Evolutionary conservation across 768 basidiomycete genomes (phyloP).

Genomic region (Neoboletus subvelutipes): DNA sequence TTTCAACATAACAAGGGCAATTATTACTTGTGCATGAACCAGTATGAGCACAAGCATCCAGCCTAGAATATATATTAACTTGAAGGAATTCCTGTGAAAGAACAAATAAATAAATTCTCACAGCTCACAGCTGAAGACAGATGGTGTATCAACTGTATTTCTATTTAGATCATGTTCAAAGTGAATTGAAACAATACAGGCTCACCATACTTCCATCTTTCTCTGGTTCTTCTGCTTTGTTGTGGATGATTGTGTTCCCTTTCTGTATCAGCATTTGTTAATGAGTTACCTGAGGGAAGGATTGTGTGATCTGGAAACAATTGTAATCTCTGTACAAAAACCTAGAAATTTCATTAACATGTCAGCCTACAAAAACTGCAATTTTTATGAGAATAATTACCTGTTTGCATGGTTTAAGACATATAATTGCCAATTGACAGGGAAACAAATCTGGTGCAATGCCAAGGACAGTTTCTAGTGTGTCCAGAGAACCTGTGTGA

Average conservation of each 20-base stretch:
- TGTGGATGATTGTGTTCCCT: background rate
- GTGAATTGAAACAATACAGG: background rate
- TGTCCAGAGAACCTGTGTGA: conserved; percentile 11
- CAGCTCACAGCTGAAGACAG: background rate
- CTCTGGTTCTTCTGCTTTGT: conserved; percentile 4
- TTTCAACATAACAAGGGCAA: conserved; percentile 42
- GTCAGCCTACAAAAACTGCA: background rate
- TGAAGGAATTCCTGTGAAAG: background rate
- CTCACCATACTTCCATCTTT: conserved; percentile 20
- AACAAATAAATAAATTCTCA: conserved; percentile 11
- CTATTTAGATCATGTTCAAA: background rate
- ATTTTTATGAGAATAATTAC: conserved; percentile 20
- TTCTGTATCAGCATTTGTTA: background rate
- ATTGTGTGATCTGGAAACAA: conserved; percentile 22
- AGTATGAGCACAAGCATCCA: conserved; percentile 43
- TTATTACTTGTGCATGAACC: conserved; percentile 43
- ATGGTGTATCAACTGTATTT: conserved; percentile 10
- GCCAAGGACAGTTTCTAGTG: conserved; percentile 39
- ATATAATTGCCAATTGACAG: conserved; percentile 50
- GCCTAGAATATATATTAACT: conserved; percentile 19
- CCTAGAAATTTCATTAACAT: background rate
- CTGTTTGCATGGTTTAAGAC: conserved; percentile 48
- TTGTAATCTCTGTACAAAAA: conserved; percentile 22
- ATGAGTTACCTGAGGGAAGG: background rate
- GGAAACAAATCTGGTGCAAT: conserved; percentile 47